These are phyloP conservation scores for Saturnispora sekii DNA, from an alignment of 805 yeast species.

Conservation along the genomic window DNA sequence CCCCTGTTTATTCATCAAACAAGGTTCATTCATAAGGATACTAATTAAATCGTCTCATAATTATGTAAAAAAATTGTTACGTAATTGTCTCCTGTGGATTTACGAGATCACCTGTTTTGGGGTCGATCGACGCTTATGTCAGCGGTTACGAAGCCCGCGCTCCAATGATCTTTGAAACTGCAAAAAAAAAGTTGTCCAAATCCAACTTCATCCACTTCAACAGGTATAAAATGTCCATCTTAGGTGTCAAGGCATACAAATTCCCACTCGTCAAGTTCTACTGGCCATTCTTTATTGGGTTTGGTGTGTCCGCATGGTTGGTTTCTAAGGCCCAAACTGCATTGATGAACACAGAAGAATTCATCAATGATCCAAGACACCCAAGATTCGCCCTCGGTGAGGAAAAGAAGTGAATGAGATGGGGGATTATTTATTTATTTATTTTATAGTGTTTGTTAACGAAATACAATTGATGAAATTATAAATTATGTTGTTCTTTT, in stretches of 20 bases:
- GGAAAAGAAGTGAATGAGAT: constrained; percentile 22
- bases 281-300: constrained; percentile 89
- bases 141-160: constrained; percentile 1
- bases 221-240: constrained; percentile 21
- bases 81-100: not conserved
- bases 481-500: constrained; percentile 27
- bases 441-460: constrained; percentile 5
- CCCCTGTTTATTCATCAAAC: no score
- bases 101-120: no score
- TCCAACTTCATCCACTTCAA: not conserved
- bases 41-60: no score
- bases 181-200: not conserved
- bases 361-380: constrained; percentile 91
- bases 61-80: no score
- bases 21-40: no score
- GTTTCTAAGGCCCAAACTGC: constrained; percentile 61
- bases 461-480: constrained; percentile 3
- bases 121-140: not conserved
- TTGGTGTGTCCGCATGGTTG: constrained; percentile 56
- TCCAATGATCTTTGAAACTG: not conserved
- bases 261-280: constrained; percentile 47
- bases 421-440: constrained; percentile 1
- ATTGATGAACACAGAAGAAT: constrained; percentile 66
- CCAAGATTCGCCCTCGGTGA: constrained; percentile 60
- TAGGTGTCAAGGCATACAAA: constrained; percentile 29